Conservation (phyloP, 805 yeast genomes). For the Candida railenensis region DNA sequence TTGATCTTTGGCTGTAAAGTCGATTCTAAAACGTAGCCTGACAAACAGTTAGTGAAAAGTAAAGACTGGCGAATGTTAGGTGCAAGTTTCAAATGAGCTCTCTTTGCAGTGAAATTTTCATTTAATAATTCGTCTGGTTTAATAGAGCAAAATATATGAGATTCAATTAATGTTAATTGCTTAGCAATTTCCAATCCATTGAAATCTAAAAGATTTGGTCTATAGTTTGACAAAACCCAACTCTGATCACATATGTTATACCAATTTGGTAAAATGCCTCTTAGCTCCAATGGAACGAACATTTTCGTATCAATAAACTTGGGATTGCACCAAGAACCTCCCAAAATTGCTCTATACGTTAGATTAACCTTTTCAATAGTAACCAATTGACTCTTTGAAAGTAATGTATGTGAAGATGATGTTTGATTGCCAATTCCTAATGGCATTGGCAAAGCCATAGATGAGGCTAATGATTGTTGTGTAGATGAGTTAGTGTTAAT, state of each 20-base stretch:
- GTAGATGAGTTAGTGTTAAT: slow-evolving; percentile 49
- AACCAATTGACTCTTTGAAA: slow-evolving; percentile 37
- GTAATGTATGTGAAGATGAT: slow-evolving; percentile 35
- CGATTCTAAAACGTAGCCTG: slow-evolving; percentile 72
- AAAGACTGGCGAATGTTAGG: slow-evolving; percentile 64
- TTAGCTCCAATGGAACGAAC: slow-evolving; percentile 30
- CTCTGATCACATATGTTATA: slow-evolving; percentile 50
- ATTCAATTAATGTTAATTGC: slow-evolving; percentile 72
- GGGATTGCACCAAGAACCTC: slow-evolving; percentile 45
- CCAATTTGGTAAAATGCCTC: slow-evolving; percentile 45
- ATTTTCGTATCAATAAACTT: slow-evolving; percentile 26
- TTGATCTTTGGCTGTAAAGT: slow-evolving; percentile 53
- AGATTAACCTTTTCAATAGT: slow-evolving; percentile 50
- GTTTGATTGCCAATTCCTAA: slow-evolving; percentile 43
- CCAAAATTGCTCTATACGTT: slow-evolving; percentile 53
- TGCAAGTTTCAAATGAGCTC: slow-evolving; percentile 56
- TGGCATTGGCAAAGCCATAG: slow-evolving; percentile 42
- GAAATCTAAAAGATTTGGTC: slow-evolving; percentile 53
- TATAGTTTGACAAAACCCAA: slow-evolving; percentile 57
- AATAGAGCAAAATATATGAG: slow-evolving; percentile 60
- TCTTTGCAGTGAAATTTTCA: slow-evolving; percentile 60
- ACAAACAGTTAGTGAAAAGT: slow-evolving; percentile 66
- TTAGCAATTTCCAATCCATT: slow-evolving; percentile 76
- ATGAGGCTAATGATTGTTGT: slow-evolving; percentile 33
- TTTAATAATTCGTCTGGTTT: slow-evolving; percentile 65